A percentile compares a stretch with the other conserved stretches of the same genome.
phyloP scores from a whole-genome alignment of 1,284 basidiomycete genomes.

The Naganishia albida region DNA sequence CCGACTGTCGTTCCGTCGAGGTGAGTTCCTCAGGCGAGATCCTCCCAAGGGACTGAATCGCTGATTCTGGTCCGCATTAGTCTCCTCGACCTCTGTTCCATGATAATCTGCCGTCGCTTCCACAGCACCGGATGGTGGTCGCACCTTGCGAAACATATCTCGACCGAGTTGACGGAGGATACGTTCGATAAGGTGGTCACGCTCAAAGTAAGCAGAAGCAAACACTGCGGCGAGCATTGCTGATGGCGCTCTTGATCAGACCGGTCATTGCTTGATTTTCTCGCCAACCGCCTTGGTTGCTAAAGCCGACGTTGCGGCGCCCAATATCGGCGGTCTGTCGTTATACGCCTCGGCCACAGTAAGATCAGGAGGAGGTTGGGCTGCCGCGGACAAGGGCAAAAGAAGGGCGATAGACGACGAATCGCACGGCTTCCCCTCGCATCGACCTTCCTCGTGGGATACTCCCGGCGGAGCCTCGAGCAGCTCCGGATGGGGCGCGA shows the following conservation, averaged over 20 bases:
- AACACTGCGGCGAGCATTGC: background rate
- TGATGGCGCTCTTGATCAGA: background rate
- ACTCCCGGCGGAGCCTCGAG: background rate
- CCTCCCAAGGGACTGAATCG: background rate
- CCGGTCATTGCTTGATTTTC: conserved; percentile 30
- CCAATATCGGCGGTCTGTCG: background rate
- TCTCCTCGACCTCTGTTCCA: conserved; percentile 66
- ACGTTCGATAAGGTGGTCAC: conserved; percentile 67
- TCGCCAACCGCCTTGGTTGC: conserved; percentile 30
- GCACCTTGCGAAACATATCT: conserved; percentile 66
- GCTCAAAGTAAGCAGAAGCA: conserved; percentile 59
- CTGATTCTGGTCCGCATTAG: conserved; percentile 39
- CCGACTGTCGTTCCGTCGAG: conserved; percentile 68
- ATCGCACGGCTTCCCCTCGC: too few relatives aligned
- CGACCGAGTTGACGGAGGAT: conserved; percentile 63
- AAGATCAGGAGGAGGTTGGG: background rate
- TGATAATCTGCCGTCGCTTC: conserved; percentile 68
- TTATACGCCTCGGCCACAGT: background rate
- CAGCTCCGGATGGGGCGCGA: background rate
- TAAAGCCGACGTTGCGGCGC: background rate
- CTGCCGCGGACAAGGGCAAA: background rate
- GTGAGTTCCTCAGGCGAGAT: background rate
- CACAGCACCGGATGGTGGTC: conserved; percentile 72
- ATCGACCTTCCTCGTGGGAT: conserved; percentile 13
- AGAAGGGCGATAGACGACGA: background rate